Percentiles rank a stretch among this genome's conserved stretches.
Evolutionary conservation across 257 asterid genomes (phyloP).

Genomic region (Solanum lignicaule): DNA sequence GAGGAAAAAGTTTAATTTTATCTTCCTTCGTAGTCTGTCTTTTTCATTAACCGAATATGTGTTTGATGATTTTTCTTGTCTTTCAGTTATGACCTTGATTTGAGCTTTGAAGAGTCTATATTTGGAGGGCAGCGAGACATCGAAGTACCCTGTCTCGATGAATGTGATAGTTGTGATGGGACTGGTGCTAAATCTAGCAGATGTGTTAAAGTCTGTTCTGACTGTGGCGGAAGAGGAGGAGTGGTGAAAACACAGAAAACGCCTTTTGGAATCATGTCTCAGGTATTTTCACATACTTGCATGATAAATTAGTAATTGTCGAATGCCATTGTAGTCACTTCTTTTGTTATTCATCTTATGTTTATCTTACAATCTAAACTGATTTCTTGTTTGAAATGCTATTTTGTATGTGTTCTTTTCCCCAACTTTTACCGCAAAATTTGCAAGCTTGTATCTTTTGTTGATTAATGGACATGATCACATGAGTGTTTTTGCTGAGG

Average conservation of each 20-base stretch:
- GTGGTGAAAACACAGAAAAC: constrained; percentile 62
- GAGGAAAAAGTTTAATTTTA: neutral
- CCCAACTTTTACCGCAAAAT: neutral
- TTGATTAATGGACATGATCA: neutral
- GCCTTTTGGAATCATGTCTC: constrained; percentile 84
- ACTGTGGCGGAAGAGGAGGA: constrained; percentile 88
- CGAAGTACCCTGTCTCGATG: constrained; percentile 50
- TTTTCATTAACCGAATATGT: neutral
- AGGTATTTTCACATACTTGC: constrained; percentile 43
- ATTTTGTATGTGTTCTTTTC: neutral
- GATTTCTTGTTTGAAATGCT: neutral
- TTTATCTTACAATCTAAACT: neutral
- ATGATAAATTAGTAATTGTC: neutral
- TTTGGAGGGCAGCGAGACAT: constrained; percentile 64
- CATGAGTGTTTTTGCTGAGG: neutral
- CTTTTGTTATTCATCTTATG: neutral
- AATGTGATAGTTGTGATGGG: constrained; percentile 81
- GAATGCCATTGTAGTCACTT: neutral
- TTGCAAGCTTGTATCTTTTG: neutral
- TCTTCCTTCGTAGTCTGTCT: neutral
- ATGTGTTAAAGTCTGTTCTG: constrained; percentile 45
- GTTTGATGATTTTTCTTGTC: neutral
- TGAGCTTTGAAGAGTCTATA: constrained; percentile 83
- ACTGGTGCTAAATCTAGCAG: constrained; percentile 77
- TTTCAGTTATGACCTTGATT: constrained; percentile 60